A percentile compares a stretch with the other conserved stretches of the same genome.
Conservation (phyloP, 2,329 filamentous ascomycete genomes). For the Xylaria sp. region DNA sequence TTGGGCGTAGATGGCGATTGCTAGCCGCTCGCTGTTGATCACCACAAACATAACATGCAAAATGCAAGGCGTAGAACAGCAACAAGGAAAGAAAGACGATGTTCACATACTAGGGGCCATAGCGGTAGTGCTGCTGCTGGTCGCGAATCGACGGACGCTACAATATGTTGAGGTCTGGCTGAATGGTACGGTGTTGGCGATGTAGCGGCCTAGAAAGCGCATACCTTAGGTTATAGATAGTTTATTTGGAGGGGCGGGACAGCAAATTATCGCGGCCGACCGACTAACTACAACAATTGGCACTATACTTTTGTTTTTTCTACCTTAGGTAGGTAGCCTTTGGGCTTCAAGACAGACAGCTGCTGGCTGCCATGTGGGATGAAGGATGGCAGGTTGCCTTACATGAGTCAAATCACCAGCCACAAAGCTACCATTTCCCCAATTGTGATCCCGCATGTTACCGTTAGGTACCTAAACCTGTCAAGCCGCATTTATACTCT, state of each 20-base stretch:
- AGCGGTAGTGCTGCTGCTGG: conserved; percentile 34
- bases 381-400: background rate
- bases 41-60: background rate
- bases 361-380: conserved; percentile 22
- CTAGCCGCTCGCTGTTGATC: background rate
- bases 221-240: conserved; percentile 24
- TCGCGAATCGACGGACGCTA: conserved; percentile 37
- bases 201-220: conserved; percentile 27
- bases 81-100: background rate
- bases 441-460: background rate
- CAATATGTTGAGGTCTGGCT: conserved; percentile 29
- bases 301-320: conserved; percentile 3
- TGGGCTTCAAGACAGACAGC: background rate
- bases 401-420: conserved; percentile 7
- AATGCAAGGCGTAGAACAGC: background rate
- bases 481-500: conserved; percentile 21
- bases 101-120: conserved; percentile 50
- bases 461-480: background rate
- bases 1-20: background rate
- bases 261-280: conserved; percentile 19
- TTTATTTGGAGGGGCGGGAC: conserved; percentile 16
- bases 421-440: conserved; percentile 13
- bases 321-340: background rate
- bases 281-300: conserved; percentile 12
- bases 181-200: conserved; percentile 19